Evolutionary conservation across 495 filamentous ascomycete species (phyloP), one percentile per base, ranked within the genome.

Genomic region (Penicillium roqueforti): DNA sequence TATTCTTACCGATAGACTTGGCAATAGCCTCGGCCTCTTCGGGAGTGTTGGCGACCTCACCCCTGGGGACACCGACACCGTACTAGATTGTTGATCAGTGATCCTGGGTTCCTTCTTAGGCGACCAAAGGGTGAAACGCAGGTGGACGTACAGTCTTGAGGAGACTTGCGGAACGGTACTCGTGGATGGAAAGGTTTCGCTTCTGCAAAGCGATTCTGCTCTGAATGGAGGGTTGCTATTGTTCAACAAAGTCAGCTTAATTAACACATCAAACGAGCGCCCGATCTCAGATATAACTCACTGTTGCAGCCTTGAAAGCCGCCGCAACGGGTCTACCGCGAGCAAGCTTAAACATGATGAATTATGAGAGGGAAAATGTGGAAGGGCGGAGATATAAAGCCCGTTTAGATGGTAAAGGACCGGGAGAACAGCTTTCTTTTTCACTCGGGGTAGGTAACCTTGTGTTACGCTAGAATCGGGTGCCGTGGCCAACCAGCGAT

Each of bases 181-280:
- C 93, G 79, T 98, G 93, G 61, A 97, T 95, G 57, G 89, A 92
- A 60, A 98, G 83, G 59, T 86, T 85, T 71, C 93, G 85, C 77
- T 85, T 86, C 73, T 96, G 92, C 63, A 75, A 62, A 56, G 74
- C 69, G 13, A 73, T 48, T 48, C 78, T 67, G 59, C 69, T 76
- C 60, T 72, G 76, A 40, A 79, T 55, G 51, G 79, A 75, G 7
- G 76, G 68, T 51, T 76, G 68, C 78, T 84, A 56, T 26, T 63
- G 10, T 18, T n/a, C 36, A 22, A 46, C 44, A n/a, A 13, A 16
- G 31, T 66, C 68, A 68, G 70, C 62, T 23, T 25, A 50, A 58
- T 51, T 25, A 50, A 32, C 14, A 57, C 34, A 47, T 45, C 32
- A 56, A 53, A 19, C 50, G 43, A 59, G 31, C 23, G 53, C 58